Evolutionary conservation across 495 filamentous ascomycete genomes (phyloP).

Genomic region (Xylaria intraflava): DNA sequence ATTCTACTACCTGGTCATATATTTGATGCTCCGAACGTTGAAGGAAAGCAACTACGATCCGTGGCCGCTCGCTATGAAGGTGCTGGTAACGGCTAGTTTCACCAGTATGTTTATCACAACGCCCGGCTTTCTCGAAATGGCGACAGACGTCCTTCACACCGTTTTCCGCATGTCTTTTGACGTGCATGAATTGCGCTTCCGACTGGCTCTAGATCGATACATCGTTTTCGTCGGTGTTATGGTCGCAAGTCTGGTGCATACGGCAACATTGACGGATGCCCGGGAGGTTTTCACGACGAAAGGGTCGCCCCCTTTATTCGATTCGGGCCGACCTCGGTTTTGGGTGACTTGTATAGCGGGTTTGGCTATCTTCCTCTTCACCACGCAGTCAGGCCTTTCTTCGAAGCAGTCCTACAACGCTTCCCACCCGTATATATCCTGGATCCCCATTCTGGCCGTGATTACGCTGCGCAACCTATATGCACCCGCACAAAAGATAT

Average conservation of each 20-base stretch:
- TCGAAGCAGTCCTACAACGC: constrained; percentile 43
- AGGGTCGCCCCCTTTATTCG: constrained; percentile 6
- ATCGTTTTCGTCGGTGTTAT: constrained; percentile 18
- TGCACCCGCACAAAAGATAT: constrained; percentile 30
- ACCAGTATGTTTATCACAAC: constrained; percentile 36
- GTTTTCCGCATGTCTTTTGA: constrained; percentile 34
- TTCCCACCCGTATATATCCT: constrained; percentile 49
- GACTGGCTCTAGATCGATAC: constrained; percentile 18
- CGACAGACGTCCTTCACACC: constrained; percentile 29
- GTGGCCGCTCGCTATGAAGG: constrained; percentile 42
- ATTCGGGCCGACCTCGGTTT: constrained; percentile 9
- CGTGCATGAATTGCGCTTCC: constrained; percentile 17
- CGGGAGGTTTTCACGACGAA: constrained; percentile 7
- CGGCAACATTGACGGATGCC: constrained; percentile 8
- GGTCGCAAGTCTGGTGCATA: constrained; percentile 18
- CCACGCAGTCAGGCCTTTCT: constrained; percentile 21
- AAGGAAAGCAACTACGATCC: constrained; percentile 34
- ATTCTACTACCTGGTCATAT: constrained; percentile 56
- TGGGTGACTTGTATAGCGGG: constrained; percentile 17
- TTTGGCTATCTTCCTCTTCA: constrained; percentile 27
- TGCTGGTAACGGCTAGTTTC: constrained; percentile 38
- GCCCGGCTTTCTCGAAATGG: constrained; percentile 39
- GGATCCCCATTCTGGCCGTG: constrained; percentile 47
- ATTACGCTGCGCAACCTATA: constrained; percentile 46
- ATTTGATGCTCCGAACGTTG: constrained; percentile 39